These are phyloP conservation scores for Rhexocercosporidium sp. DNA, from an alignment of 2,329 filamentous ascomycete genomes.

Conservation along the genomic window DNA sequence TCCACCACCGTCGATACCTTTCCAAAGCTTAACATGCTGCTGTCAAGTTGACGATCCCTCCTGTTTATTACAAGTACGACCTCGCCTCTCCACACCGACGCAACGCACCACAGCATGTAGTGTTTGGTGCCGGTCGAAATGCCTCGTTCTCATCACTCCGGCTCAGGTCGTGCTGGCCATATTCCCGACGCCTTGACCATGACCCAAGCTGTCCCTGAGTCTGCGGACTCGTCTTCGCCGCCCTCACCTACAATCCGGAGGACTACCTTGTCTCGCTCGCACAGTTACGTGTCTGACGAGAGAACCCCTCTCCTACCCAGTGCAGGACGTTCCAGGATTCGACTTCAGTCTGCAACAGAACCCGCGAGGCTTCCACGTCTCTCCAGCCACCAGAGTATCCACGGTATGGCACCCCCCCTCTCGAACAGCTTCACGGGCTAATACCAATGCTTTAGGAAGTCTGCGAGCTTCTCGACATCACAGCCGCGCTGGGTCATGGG, in stretches of 20 bases:
- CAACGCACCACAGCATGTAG: conserved; percentile 22
- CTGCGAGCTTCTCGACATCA: conserved; percentile 44
- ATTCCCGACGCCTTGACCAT: conserved; percentile 27
- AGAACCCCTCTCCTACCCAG: conserved; percentile 31
- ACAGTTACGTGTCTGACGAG: conserved; percentile 37
- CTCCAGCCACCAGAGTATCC: conserved; percentile 36
- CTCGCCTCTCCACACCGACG: not conserved
- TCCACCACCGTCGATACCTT: not conserved
- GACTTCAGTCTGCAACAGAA: conserved; percentile 30
- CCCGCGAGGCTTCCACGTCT: conserved; percentile 26
- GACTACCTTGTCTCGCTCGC: conserved; percentile 22
- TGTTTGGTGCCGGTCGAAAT: conserved; percentile 7
- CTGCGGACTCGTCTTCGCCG: conserved; percentile 30
- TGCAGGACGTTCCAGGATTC: conserved; percentile 38
- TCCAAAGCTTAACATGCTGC: conserved; percentile 2
- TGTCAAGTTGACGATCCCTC: not conserved
- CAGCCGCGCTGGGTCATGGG: conserved; percentile 63
- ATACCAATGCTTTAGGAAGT: conserved; percentile 36
- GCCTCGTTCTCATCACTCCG: conserved; percentile 18
- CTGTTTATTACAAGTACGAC: not conserved
- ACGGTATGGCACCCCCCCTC: conserved; percentile 24
- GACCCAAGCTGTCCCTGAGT: conserved; percentile 28
- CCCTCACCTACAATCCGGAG: conserved; percentile 30
- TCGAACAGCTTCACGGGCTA: conserved; percentile 7
- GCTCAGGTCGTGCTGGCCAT: conserved; percentile 22